Percentiles rank a stretch among this genome's conserved stretches.
phyloP scores from a whole-genome alignment of 352 stramenopile genomes.

The Globisporangium abappressorium region DNA sequence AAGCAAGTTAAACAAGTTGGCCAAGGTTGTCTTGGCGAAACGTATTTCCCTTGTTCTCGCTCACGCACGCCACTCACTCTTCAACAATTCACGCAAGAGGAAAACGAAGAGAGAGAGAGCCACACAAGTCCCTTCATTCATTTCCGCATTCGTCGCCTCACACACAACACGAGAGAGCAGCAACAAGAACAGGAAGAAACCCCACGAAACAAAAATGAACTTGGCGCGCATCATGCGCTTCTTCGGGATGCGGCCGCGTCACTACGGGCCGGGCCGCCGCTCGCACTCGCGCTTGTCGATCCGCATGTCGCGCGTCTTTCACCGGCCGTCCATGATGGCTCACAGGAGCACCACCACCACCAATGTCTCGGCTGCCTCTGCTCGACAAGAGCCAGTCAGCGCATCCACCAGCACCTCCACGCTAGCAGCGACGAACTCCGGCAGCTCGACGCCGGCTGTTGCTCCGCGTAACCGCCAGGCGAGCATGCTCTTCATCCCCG shows the following conservation, averaged over 20 bases:
- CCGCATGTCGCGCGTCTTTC: constrained; percentile 14
- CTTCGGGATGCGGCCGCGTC: constrained; percentile 18
- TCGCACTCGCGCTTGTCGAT: constrained; percentile 5
- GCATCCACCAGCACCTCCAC: not conserved
- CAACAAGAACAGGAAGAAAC: not conserved
- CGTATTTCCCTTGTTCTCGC: not conserved
- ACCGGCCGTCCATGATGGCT: constrained; percentile 4
- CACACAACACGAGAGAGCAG: not conserved
- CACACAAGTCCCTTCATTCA: not conserved
- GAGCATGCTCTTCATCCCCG: constrained; percentile 12
- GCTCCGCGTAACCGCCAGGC: not conserved
- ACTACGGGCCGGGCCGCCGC: constrained; percentile 1
- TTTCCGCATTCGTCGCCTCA: constrained; percentile 2
- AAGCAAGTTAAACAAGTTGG: not conserved
- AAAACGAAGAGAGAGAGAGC: not conserved
- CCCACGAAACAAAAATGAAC: constrained; percentile 5
- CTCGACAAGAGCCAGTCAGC: not conserved
- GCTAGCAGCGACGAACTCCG: not conserved
- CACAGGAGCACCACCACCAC: not conserved
- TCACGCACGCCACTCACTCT: constrained; percentile 3
- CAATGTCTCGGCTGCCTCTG: not conserved
- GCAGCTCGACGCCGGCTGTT: not conserved
- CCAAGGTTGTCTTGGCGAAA: not conserved
- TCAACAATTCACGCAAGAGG: not conserved
- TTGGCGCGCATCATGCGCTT: constrained; percentile 18